Evolutionary conservation across 371 early-diverging fungal species (phyloP).

Genomic region (Mucor circinelloides): DNA sequence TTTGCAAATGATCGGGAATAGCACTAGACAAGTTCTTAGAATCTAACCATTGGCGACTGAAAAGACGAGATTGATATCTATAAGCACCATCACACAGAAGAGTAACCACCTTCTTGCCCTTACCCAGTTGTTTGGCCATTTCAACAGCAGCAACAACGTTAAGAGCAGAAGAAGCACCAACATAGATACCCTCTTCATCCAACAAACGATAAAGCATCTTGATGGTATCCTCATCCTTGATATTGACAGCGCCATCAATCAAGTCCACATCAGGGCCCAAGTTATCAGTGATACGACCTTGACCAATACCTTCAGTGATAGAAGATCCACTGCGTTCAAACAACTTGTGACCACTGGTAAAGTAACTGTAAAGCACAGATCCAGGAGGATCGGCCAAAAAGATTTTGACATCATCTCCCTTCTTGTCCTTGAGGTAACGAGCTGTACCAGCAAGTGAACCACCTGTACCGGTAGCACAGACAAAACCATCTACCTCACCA

Average conservation of each 20-base stretch:
- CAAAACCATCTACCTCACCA: conserved; percentile 84
- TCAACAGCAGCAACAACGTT: conserved; percentile 93
- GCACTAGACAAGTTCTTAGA: conserved; percentile 76
- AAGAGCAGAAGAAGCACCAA: conserved; percentile 91
- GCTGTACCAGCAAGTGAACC: conserved; percentile 91
- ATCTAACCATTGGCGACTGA: conserved; percentile 85
- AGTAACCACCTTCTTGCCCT: conserved; percentile 83
- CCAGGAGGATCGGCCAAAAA: conserved; percentile 96
- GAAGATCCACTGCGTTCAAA: conserved; percentile 75
- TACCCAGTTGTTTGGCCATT: conserved; percentile 86
- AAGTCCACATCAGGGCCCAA: conserved; percentile 76
- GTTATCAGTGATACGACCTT: conserved; percentile 94
- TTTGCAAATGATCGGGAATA: conserved; percentile 84
- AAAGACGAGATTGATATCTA: conserved; percentile 89
- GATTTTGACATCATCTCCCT: conserved; percentile 66
- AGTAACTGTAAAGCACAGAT: conserved; percentile 81
- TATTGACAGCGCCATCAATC: conserved; percentile 81
- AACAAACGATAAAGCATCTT: conserved; percentile 84
- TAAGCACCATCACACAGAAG: conserved; percentile 92
- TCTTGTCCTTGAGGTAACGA: conserved; percentile 77
- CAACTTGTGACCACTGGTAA: conserved; percentile 72
- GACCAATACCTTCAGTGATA: conserved; percentile 93
- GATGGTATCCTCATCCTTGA: conserved; percentile 85
- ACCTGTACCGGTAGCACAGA: conserved; percentile 92
- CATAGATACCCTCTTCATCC: conserved; percentile 92